Percentiles rank a stretch among this genome's conserved stretches.
phyloP scores from a whole-genome alignment of 805 yeast genomes.

The Candida multigemmis region DNA sequence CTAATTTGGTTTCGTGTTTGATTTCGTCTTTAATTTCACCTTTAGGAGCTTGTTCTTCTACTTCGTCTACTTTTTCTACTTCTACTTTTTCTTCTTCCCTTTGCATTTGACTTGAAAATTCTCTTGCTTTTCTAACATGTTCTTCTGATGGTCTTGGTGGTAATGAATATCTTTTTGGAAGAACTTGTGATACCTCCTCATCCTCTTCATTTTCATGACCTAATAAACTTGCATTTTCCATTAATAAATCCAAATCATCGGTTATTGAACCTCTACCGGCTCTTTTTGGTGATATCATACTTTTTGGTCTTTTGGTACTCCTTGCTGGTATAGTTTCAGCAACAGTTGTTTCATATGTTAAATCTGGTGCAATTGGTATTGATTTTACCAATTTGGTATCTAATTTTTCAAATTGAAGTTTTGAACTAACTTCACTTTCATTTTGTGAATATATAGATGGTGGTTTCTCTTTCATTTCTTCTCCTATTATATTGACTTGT shows the following conservation, averaged over 20 bases:
- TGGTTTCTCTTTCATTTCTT: too few species aligned
- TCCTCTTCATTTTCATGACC: conserved; percentile 5
- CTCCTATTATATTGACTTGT: too few species aligned
- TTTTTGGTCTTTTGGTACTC: conserved; percentile 27
- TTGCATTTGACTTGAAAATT: conserved; percentile 10
- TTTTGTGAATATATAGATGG: too few species aligned
- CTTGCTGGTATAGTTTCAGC: conserved; percentile 31
- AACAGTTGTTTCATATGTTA: conserved; percentile 21
- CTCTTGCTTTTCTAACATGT: conserved; percentile 13
- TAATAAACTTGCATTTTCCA: conserved; percentile 21
- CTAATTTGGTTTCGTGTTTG: not conserved
- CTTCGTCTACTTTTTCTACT: not conserved
- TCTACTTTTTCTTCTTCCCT: conserved; percentile 1
- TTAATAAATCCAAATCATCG: conserved; percentile 29
- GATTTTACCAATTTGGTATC: too few species aligned
- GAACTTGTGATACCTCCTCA: conserved; percentile 2
- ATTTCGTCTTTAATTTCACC: not conserved
- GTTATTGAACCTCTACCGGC: too few species aligned
- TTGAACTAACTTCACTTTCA: too few species aligned
- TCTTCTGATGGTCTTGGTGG: conserved; percentile 20
- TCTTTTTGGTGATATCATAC: conserved; percentile 9
- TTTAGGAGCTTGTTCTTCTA: conserved; percentile 1
- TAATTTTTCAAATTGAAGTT: too few species aligned
- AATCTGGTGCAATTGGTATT: conserved; percentile 20
- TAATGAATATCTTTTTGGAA: conserved; percentile 3